These are phyloP conservation scores for Uronychia binucleata DNA, from an alignment of 73 alveolate genomes.

Conservation along the genomic window DNA sequence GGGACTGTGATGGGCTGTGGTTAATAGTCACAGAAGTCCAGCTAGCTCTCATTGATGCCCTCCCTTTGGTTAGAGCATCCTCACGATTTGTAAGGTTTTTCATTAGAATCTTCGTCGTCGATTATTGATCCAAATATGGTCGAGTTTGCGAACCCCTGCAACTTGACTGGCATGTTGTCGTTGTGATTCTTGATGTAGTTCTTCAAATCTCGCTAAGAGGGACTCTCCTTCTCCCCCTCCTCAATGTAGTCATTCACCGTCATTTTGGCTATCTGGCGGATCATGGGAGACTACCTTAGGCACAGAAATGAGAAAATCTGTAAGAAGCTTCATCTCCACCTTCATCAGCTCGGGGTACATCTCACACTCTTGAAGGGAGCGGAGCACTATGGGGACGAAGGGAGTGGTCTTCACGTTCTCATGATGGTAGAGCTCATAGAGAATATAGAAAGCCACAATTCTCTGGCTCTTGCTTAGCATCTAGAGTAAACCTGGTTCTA, in stretches of 20 bases:
- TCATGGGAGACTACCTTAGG: slow-evolving; percentile 26
- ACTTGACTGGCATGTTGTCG: slow-evolving; percentile 45
- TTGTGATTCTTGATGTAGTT: slow-evolving; percentile 31
- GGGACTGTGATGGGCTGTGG: slow-evolving; percentile 16
- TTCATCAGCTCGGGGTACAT: slow-evolving; percentile 8
- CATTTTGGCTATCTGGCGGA: slow-evolving; percentile 34
- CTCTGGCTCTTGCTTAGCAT: slow-evolving; percentile 72
- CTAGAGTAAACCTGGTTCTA: slow-evolving; percentile 17
- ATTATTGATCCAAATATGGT: neutral
- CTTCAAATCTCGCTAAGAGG: slow-evolving; percentile 17
- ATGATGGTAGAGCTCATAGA: slow-evolving; percentile 68
- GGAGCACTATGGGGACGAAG: slow-evolving; percentile 49
- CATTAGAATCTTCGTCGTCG: neutral
- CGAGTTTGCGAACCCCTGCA: slow-evolving; percentile 23
- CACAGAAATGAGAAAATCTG: slow-evolving; percentile 38
- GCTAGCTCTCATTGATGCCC: slow-evolving; percentile 10
- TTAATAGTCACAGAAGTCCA: slow-evolving; percentile 12
- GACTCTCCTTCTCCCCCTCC: slow-evolving; percentile 7
- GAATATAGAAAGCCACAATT: slow-evolving; percentile 71
- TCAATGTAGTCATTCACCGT: slow-evolving; percentile 25
- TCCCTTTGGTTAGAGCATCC: neutral
- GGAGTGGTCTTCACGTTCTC: slow-evolving; percentile 50
- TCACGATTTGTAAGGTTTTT: neutral
- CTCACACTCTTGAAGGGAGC: slow-evolving; percentile 32
- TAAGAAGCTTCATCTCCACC: slow-evolving; percentile 46